Conservation (phyloP, 345 rosid genomes). For the Eucalyptus tenuipes region DNA sequence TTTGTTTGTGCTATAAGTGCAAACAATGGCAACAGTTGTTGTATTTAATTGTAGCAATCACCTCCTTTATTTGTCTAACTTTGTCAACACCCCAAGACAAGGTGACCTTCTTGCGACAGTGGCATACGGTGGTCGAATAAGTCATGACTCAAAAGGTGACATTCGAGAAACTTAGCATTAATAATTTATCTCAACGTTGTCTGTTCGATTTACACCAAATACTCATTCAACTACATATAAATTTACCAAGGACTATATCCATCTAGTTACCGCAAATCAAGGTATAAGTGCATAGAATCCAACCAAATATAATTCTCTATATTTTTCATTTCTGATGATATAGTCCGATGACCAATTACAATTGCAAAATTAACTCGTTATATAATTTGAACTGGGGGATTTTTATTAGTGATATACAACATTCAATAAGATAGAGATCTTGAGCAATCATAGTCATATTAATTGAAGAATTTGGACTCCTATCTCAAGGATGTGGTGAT, state of each 20-base stretch:
- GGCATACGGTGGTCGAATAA: neutral
- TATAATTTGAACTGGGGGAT: no score
- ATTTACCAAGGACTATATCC: neutral
- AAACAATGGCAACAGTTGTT: neutral
- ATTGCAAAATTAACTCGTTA: no score
- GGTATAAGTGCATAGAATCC: neutral
- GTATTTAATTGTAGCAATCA: neutral
- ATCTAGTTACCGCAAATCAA: no score
- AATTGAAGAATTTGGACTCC: neutral
- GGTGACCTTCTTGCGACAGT: neutral
- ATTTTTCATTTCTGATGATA: no score
- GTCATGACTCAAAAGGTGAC: neutral
- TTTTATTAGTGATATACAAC: neutral
- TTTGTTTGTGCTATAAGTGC: neutral
- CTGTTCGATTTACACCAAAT: neutral
- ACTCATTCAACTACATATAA: neutral
- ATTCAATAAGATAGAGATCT: neutral
- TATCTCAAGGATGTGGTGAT: neutral
- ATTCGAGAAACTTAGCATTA: neutral
- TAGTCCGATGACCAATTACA: no score
- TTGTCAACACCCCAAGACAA: neutral
- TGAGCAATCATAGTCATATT: neutral
- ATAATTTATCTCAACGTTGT: no score
- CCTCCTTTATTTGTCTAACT: neutral
- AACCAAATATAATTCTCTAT: no score